phyloP scores from a whole-genome alignment of 352 stramenopile species.

The Phytophthora fragariae region DNA sequence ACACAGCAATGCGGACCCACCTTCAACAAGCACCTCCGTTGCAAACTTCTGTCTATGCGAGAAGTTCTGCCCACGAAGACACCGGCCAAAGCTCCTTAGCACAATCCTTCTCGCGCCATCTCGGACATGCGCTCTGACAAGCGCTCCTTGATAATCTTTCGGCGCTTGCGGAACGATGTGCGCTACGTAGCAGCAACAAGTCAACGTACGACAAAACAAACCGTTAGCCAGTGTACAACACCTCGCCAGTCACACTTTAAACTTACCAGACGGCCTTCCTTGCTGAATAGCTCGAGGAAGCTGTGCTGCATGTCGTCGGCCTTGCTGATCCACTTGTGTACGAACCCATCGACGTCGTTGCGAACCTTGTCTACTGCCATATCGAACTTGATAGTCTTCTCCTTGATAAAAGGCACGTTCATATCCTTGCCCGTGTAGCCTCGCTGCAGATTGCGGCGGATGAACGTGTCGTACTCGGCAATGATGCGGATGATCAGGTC shows the following conservation, averaged over 20 bases:
- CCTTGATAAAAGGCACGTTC: conserved; percentile 92
- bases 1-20: conserved; percentile 6
- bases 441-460: conserved; percentile 88
- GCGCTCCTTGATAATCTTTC: conserved; percentile 84
- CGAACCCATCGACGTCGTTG: conserved; percentile 76
- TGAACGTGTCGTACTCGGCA: conserved; percentile 93
- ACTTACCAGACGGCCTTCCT: conserved; percentile 76
- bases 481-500: conserved; percentile 93
- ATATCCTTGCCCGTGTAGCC: conserved; percentile 93
- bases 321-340: conserved; percentile 84
- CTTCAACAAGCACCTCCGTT: conserved; percentile 2
- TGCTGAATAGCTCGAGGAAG: conserved; percentile 83
- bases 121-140: conserved; percentile 76
- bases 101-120: conserved; percentile 80
- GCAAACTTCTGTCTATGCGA: conserved; percentile 7
- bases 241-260: background rate
- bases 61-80: background rate
- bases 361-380: conserved; percentile 88
- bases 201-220: conserved; percentile 4
- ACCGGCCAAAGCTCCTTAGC: conserved; percentile 42
- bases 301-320: conserved; percentile 82
- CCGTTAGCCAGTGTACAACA: conserved; percentile 10
- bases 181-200: conserved; percentile 42
- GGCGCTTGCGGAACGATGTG: conserved; percentile 79
- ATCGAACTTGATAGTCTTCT: conserved; percentile 90